Evolutionary conservation across 345 rosid genomes (phyloP).

Genomic region (Hibiscus syriacus): DNA sequence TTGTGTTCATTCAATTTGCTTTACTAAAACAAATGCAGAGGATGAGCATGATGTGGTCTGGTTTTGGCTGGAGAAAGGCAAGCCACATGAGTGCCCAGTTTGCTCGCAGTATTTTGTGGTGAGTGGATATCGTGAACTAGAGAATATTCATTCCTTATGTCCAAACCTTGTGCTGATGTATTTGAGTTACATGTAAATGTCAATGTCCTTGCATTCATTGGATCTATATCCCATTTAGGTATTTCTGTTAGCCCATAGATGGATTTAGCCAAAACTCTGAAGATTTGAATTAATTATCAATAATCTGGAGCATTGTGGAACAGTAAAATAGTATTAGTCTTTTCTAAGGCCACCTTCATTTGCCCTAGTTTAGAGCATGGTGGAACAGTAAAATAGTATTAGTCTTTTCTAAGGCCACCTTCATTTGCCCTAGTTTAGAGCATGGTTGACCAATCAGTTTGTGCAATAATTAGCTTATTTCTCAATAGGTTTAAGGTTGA

Average conservation of each 20-base stretch:
- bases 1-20: neutral
- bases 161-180: neutral
- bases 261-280: neutral
- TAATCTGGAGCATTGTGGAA: neutral
- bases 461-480: neutral
- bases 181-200: neutral
- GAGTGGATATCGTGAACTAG: slow-evolving; percentile 23
- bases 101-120: slow-evolving; percentile 86
- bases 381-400: neutral
- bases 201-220: neutral
- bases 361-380: neutral
- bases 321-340: neutral
- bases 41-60: slow-evolving; percentile 95
- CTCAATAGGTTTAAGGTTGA: neutral
- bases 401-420: neutral
- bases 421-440: no score
- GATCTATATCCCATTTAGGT: neutral
- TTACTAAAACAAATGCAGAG: slow-evolving; percentile 35
- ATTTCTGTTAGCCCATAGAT: neutral
- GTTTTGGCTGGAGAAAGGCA: slow-evolving; percentile 96
- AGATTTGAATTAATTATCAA: neutral
- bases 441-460: neutral
- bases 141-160: neutral
- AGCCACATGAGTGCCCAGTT: slow-evolving; percentile 74
- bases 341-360: neutral